Base-by-base conservation (phyloP, 805 yeast genomes). In the Debaryomyces hansenii region DNA sequence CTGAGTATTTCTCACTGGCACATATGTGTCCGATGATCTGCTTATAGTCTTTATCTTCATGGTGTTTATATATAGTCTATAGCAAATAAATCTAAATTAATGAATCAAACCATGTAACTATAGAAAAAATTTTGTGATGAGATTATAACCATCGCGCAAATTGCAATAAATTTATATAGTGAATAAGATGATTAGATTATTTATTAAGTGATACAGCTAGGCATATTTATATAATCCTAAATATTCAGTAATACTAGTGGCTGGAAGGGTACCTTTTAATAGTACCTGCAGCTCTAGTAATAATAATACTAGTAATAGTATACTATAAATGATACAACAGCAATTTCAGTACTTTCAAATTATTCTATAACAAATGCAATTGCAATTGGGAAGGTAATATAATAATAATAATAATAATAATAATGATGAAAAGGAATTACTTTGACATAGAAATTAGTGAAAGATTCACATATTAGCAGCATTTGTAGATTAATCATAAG, bases 1-100 rank as follows among this genome's bases (percentile, higher is more conserved):
- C 63, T 94, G 97, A 0, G 95, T 82, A 65, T 88, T 90, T 54
- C 90, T 75, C 37, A 88, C 97, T 0, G 99, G 98, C 4, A 94
- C 88, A 67, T 92, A 94, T 35, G 85, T 80, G 60, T 94, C 99
- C 8, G 96, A 76, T 4, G 97, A 91, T 59, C 99, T 75, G 48
- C 89, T 84, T 35, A 90, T 85, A 4, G 97, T 88, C 59, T 90
- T 90, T 53, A 90, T 81, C 77, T 90, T 90, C 97, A 80, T 80
- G 31, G 39, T 40, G 12, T 20, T 18, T 21, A 20, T 20, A 5
- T 24, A 24, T 24, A 24, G 27, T 24, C 27, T 24, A 24, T 24
- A 24, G 27, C 27, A 24, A 24, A 24, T 24, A 24, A 24, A 4
- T 24, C 10, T 9, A 24, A 9, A 24, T 6, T 24, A 9, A 7